Conservation (phyloP, 176 grass and related monocot species). For the Eremochloa ophiuroides region DNA sequence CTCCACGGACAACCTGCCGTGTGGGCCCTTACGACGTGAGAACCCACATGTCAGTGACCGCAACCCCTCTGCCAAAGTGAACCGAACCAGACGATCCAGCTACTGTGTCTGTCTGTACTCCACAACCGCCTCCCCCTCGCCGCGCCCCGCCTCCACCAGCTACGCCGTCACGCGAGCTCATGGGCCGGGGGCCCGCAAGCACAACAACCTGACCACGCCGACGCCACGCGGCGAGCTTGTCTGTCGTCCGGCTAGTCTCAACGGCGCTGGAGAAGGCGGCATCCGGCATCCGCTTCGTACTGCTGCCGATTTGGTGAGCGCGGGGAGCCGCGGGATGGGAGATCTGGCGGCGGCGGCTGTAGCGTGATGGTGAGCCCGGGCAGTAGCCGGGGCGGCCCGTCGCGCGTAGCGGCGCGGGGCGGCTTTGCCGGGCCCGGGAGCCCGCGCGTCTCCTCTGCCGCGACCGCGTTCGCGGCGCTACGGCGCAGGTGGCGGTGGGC, state of each 20-base stretch:
- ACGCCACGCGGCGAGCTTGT: conserved; percentile 15
- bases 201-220: neutral
- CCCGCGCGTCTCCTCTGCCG: conserved; percentile 41
- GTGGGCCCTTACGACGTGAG: neutral
- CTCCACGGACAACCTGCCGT: neutral
- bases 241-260: neutral
- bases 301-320: conserved; percentile 23
- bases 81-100: neutral
- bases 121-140: conserved; percentile 18
- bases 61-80: neutral
- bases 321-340: conserved; percentile 30
- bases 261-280: neutral
- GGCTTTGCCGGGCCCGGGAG: conserved; percentile 38
- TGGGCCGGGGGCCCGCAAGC: neutral
- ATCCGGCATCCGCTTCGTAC: neutral
- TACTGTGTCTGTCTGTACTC: neutral
- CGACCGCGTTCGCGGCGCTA: conserved; percentile 14
- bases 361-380: conserved; percentile 45
- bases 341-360: conserved; percentile 22
- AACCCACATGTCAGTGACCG: neutral
- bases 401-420: conserved; percentile 38
- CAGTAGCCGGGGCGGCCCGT: conserved; percentile 34
- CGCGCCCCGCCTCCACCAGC: neutral
- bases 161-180: conserved; percentile 19
- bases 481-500: conserved; percentile 66